These are phyloP conservation scores for Plasmodium adleri DNA, from an alignment of 169 alveolate species.

Conservation along the genomic window DNA sequence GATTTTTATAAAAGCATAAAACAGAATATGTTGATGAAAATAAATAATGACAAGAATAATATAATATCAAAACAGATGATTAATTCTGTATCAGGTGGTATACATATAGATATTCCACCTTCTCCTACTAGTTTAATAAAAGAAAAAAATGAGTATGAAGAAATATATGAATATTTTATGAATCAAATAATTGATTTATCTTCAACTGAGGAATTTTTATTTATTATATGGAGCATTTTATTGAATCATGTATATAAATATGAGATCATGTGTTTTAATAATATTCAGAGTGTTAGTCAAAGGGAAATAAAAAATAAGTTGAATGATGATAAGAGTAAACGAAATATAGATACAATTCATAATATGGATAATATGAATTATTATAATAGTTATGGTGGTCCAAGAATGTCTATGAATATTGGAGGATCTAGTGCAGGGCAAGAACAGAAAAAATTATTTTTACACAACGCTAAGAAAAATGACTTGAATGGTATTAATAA, in stretches of 20 bases:
- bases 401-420: too few species aligned
- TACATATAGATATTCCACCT: too few species aligned
- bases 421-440: too few species aligned
- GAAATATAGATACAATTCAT: background rate
- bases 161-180: constrained; percentile 32
- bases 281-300: constrained; percentile 1
- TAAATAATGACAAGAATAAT: background rate
- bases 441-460: too few species aligned
- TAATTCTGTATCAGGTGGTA: too few species aligned
- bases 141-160: constrained; percentile 27
- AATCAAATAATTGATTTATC: constrained; percentile 33
- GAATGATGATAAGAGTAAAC: background rate
- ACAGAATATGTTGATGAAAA: background rate
- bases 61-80: background rate
- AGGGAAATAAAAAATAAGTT: constrained; percentile 3
- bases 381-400: too few species aligned
- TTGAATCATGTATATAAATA: constrained; percentile 41
- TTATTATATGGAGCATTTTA: constrained; percentile 55
- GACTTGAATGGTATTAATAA: too few species aligned
- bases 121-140: background rate
- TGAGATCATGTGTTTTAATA: constrained; percentile 55
- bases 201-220: constrained; percentile 52
- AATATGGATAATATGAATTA: background rate
- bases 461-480: too few species aligned
- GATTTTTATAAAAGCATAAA: constrained; percentile 4